These are phyloP conservation scores for Stemphylium beticola DNA, from an alignment of 2,329 filamentous ascomycete genomes.

Conservation along the genomic window DNA sequence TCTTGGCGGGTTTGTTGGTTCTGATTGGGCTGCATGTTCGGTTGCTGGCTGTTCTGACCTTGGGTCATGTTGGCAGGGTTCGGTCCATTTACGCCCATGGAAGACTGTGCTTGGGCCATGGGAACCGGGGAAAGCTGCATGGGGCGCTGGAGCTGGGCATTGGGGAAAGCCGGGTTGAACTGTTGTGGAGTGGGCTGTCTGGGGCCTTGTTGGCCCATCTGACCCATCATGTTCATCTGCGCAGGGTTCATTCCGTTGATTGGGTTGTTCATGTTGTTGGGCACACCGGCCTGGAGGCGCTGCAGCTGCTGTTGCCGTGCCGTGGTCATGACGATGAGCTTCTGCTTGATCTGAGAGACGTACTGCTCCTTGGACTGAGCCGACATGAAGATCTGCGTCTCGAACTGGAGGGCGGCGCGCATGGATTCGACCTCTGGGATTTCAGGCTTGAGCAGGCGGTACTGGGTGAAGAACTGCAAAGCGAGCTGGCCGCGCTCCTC, in stretches of 20 bases:
- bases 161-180: slow-evolving; percentile 52
- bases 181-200: slow-evolving; percentile 52
- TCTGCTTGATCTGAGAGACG: slow-evolving; percentile 34
- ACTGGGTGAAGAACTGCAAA: slow-evolving; percentile 43
- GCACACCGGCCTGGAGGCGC: slow-evolving; percentile 29
- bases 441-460: slow-evolving; percentile 42
- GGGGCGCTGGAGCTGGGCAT: slow-evolving; percentile 57
- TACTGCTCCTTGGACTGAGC: slow-evolving; percentile 43
- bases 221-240: slow-evolving; percentile 48
- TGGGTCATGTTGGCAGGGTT: slow-evolving; percentile 26
- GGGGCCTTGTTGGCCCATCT: slow-evolving; percentile 41
- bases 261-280: slow-evolving; percentile 32
- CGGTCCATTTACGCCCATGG: slow-evolving; percentile 42
- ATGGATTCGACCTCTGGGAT: slow-evolving; percentile 36
- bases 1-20: slow-evolving; percentile 27
- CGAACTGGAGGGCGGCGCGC: slow-evolving; percentile 36
- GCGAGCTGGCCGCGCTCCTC: slow-evolving; percentile 43
- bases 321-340: slow-evolving; percentile 37
- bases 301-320: slow-evolving; percentile 39
- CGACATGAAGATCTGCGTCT: slow-evolving; percentile 35
- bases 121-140: slow-evolving; percentile 60
- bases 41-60: slow-evolving; percentile 39
- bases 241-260: slow-evolving; percentile 41
- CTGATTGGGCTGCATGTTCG: slow-evolving; percentile 38
- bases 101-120: slow-evolving; percentile 41